Base-by-base conservation (phyloP, 768 basidiomycete genomes). In the Mycena galericulata region DNA sequence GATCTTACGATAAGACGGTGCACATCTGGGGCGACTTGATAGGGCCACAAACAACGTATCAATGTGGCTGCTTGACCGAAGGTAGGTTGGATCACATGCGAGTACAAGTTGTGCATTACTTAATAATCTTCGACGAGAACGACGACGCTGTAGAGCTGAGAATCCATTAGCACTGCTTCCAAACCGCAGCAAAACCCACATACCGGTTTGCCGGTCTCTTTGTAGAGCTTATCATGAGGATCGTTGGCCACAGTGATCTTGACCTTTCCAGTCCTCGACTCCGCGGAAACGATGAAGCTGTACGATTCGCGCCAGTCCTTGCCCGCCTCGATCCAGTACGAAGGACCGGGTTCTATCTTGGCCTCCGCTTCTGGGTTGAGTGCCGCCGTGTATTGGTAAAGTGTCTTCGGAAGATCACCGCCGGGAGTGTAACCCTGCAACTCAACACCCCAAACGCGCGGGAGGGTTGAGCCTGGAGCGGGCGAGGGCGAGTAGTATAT, bases 271-370 rank as follows among this genome's bases (percentile, higher is more conserved):
- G 38, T 41, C 14, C 27, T 6, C n/a, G 59, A 58, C 20, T 24
- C 9, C 27, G 18, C 51, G 14, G 50, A 38, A 40, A 62, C 32
- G 27, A 50, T 22, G 36, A 53, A 62, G n/a, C 17, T 43, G 38
- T 62, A 62, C 38, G 61, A 41, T 40, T 51, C 51, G 38, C 10
- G 12, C 61, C 61, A 62, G 30, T 1, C 61, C 61, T 62, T 62
- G 22, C 38, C 61, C 38, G 50, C 41, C 24, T 62, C 47, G 9
- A 62, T 2, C 47, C 59, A 60, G 59, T 49, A 60, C 24, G 59
- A 34, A 24, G 59, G 59, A 3, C 59, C 38, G 9, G 49, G 47
- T 26, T 62, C 60, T 9, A 10, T 14, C 24, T 26, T 41, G 34
- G 11, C 11, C 24, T 62, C 27, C 26, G 11, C 11, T 24, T 62